Conservation (phyloP, 225 moss, liverwort and hornwort genomes). For the Thuidium tamariscinum region DNA sequence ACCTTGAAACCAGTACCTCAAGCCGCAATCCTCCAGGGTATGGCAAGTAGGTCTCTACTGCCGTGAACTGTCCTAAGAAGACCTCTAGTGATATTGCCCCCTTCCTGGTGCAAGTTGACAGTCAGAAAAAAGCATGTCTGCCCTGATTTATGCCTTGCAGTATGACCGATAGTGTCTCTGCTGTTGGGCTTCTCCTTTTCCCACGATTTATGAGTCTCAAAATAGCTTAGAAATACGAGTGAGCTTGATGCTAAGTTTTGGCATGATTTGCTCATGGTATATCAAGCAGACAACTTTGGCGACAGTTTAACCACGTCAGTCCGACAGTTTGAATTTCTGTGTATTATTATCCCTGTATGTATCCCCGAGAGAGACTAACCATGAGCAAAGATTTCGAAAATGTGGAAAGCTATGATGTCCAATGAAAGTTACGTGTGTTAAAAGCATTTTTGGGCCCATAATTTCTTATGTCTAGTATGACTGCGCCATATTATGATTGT, state of each 20-base stretch:
- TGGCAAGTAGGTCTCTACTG: background rate
- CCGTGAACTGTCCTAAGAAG: background rate
- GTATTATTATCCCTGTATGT: background rate
- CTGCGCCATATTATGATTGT: background rate
- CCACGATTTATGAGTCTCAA: background rate
- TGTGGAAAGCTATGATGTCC: background rate
- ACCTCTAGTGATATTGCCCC: background rate
- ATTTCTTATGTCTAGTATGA: background rate
- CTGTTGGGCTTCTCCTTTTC: background rate
- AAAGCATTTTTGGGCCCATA: background rate
- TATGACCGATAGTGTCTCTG: background rate
- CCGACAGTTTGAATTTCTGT: background rate
- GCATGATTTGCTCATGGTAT: background rate
- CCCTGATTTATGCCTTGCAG: background rate
- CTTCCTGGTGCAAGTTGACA: background rate
- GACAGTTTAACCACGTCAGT: background rate
- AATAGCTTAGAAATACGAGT: background rate
- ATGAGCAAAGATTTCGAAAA: background rate
- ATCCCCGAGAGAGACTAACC: background rate
- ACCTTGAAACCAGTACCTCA: background rate
- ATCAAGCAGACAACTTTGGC: background rate
- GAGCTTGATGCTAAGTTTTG: background rate
- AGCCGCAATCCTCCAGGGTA: background rate
- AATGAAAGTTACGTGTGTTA: background rate
- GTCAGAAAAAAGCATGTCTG: background rate